A percentile compares a stretch with the other conserved stretches of the same genome.
These are phyloP conservation scores for Rhazya stricta DNA, from an alignment of 257 asterid species.

Conservation along the genomic window DNA sequence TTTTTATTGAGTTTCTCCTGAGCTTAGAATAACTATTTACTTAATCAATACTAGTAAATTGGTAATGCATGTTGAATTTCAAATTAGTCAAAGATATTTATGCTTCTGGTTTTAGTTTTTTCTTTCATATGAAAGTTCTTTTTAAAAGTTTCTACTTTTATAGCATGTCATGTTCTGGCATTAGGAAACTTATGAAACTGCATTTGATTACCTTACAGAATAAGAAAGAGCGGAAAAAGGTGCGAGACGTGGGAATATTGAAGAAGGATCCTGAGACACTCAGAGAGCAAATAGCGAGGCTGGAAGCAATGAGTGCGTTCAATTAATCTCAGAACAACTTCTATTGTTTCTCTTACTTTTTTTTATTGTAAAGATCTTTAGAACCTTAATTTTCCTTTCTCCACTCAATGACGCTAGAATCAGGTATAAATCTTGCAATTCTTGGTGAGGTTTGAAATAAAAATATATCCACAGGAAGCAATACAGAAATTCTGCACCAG, in stretches of 20 bases:
- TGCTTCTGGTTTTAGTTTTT: not conserved
- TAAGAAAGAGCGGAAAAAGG: constrained; percentile 93
- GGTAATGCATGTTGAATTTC: not conserved
- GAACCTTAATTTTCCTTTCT: not conserved
- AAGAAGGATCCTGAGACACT: constrained; percentile 89
- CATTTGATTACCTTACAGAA: constrained; percentile 40
- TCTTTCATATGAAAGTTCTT: not conserved
- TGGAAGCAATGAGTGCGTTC: constrained; percentile 80
- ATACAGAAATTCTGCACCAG: not conserved
- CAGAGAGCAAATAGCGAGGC: constrained; percentile 72
- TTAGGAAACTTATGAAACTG: constrained; percentile 3
- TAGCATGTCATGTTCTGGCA: not conserved
- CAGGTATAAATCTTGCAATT: not conserved
- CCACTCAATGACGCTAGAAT: not conserved
- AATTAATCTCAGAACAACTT: not conserved
- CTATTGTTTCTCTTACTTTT: not conserved
- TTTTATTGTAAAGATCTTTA: not conserved
- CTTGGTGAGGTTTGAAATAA: not conserved
- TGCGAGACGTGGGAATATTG: constrained; percentile 89
- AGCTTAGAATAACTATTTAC: not conserved
- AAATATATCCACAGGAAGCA: not conserved
- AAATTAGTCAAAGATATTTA: not conserved
- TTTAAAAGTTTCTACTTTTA: not conserved
- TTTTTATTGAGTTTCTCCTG: not conserved
- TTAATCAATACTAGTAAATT: not conserved